Conservation (phyloP, 1,139 yeast genomes). For the Candida freyschussii region DNA sequence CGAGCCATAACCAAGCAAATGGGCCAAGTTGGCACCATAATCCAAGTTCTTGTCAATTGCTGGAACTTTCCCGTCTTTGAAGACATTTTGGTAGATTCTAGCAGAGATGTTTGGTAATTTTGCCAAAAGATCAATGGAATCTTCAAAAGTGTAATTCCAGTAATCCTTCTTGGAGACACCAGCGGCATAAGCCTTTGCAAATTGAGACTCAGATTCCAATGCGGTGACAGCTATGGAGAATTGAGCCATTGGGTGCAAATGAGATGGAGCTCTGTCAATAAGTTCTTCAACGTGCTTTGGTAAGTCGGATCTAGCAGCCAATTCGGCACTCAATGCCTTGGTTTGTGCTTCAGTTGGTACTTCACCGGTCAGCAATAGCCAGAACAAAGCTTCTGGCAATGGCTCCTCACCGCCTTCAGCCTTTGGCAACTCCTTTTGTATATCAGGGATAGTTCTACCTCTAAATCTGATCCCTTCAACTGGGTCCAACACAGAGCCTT, state of each 20-base stretch:
- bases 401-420: slow-evolving; percentile 38
- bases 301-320: slow-evolving; percentile 52
- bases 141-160: slow-evolving; percentile 68
- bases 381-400: slow-evolving; percentile 60
- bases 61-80: slow-evolving; percentile 35
- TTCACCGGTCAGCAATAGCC: slow-evolving; percentile 60
- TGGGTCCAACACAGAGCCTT: slow-evolving; percentile 49
- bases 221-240: slow-evolving; percentile 63
- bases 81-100: slow-evolving; percentile 61
- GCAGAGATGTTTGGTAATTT: slow-evolving; percentile 65
- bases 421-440: slow-evolving; percentile 41
- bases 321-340: slow-evolving; percentile 46
- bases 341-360: slow-evolving; percentile 55
- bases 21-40: slow-evolving; percentile 29
- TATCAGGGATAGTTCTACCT: slow-evolving; percentile 47
- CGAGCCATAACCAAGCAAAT: slow-evolving; percentile 24
- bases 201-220: slow-evolving; percentile 54
- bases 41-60: slow-evolving; percentile 21
- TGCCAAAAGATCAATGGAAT: slow-evolving; percentile 58
- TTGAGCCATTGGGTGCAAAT: slow-evolving; percentile 67
- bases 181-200: slow-evolving; percentile 63
- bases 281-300: slow-evolving; percentile 52
- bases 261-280: slow-evolving; percentile 50
- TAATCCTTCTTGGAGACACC: slow-evolving; percentile 64
- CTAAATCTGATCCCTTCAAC: slow-evolving; percentile 51